Base-by-base conservation (phyloP, 2,329 filamentous ascomycete species). In the Ophiosphaerella korrae region DNA sequence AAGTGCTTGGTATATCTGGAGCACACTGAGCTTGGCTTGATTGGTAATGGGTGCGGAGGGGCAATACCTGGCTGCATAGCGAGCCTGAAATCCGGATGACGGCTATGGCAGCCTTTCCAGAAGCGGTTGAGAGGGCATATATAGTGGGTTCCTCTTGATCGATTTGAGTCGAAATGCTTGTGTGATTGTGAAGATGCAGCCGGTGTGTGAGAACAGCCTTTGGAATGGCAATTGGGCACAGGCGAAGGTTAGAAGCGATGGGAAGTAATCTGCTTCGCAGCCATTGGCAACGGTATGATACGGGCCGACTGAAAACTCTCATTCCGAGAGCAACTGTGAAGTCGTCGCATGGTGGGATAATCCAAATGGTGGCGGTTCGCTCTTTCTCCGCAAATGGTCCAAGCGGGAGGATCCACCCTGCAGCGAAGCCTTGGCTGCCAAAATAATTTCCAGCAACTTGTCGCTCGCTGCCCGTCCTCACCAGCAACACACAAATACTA, bases 61-160 rank as follows among this genome's bases (percentile, higher is more conserved):
- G 18, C 12, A 7, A 63, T 78, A 90, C 87, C 64, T 86, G 79
- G 52, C 83, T 74, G 73, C 89, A 93, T 38, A 86, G 84, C 24
- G 89, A 82, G 0, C 94, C 94, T 4, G 94, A 97, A 23, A 96
- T 81, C 12, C 94, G 85, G 45, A 97, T 86, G 32, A 97, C 87
- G 1, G 93, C 93, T 70, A 99, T 96, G 1, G 92, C 94, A 37
- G 91, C 92, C 68, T 86, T 86, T 1, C 93, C 94, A 9, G 88
- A 80, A 0, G 90, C 91, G 0, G 92, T 95, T 0, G 93, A 97
- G 1, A 97, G 78, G 0, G 94, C 94, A 73, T 96, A 97, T 45
- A 99, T 96, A 1, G 93, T 97, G 13, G 67, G 64, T 11, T 71
- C 70, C 7, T 64, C 52, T 14, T 52, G 29, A 11, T 23, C 37